Evolutionary conservation across 2,329 filamentous ascomycete genomes (phyloP).

Genomic region (Colletotrichum orbiculare): DNA sequence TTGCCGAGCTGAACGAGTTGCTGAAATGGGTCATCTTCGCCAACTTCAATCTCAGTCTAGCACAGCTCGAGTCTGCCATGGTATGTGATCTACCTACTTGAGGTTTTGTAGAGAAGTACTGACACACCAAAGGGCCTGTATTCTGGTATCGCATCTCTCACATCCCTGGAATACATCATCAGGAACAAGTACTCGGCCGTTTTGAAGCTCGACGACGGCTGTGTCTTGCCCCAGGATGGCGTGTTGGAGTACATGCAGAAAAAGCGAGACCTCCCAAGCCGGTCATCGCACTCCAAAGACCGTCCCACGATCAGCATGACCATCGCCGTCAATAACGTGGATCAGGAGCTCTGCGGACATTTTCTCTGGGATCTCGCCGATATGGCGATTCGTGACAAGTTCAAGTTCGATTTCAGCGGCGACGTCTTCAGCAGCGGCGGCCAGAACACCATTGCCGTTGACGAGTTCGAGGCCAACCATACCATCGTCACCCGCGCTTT

Average conservation of each 20-base stretch:
- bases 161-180: background rate
- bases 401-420: constrained; percentile 1
- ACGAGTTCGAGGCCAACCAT: constrained; percentile 1
- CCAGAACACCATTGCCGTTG: background rate
- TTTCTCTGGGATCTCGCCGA: constrained; percentile 6
- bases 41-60: background rate
- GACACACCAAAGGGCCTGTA: background rate
- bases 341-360: background rate
- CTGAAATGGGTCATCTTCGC: constrained; percentile 2
- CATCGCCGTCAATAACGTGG: background rate
- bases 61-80: constrained; percentile 2
- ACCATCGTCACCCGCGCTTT: constrained; percentile 5
- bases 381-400: constrained; percentile 3
- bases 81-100: background rate
- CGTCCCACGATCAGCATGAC: background rate
- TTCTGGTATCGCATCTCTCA: background rate
- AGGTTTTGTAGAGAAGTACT: background rate
- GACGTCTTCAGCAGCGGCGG: background rate
- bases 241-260: background rate
- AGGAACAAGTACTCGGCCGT: background rate
- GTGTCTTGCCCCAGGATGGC: background rate
- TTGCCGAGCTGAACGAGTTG: constrained; percentile 2
- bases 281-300: background rate
- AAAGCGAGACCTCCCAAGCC: background rate
- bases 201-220: background rate